Conservation (phyloP, 768 basidiomycete genomes). For the Lactarius pseudohatsudake region DNA sequence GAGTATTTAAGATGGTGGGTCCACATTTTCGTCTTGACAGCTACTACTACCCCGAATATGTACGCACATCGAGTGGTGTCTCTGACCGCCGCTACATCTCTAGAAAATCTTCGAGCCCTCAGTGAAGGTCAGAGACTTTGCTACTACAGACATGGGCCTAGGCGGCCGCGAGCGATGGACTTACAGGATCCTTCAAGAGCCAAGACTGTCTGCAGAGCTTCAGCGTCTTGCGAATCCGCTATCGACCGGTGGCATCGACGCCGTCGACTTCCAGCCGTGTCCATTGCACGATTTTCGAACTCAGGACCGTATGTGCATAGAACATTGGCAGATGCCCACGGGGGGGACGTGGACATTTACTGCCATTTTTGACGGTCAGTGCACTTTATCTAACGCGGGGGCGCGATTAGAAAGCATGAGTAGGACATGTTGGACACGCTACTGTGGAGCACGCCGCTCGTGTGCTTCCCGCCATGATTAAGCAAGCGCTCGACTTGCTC, state of each 20-base stretch:
- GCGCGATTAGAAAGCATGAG: constrained; percentile 7
- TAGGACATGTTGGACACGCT: constrained; percentile 50
- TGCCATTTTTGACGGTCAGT: constrained; percentile 48
- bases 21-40: constrained; percentile 3
- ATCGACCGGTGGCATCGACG: constrained; percentile 39
- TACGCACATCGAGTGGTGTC: constrained; percentile 38
- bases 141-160: constrained; percentile 53
- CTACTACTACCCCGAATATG: constrained; percentile 26
- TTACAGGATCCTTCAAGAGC: constrained; percentile 48
- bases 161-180: constrained; percentile 54
- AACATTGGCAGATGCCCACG: constrained; percentile 42
- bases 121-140: constrained; percentile 56
- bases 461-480: constrained; percentile 44
- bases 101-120: constrained; percentile 50
- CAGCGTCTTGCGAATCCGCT: constrained; percentile 39
- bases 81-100: constrained; percentile 45
- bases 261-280: constrained; percentile 47
- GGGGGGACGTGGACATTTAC: constrained; percentile 46
- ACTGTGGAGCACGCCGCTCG: constrained; percentile 47
- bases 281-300: constrained; percentile 37
- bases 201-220: constrained; percentile 42
- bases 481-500: constrained; percentile 39
- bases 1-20: constrained; percentile 18
- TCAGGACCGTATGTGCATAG: constrained; percentile 44
- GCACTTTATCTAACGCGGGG: constrained; percentile 4